Conservation (phyloP, 768 basidiomycete genomes). For the Cystobasidium tubakii region DNA sequence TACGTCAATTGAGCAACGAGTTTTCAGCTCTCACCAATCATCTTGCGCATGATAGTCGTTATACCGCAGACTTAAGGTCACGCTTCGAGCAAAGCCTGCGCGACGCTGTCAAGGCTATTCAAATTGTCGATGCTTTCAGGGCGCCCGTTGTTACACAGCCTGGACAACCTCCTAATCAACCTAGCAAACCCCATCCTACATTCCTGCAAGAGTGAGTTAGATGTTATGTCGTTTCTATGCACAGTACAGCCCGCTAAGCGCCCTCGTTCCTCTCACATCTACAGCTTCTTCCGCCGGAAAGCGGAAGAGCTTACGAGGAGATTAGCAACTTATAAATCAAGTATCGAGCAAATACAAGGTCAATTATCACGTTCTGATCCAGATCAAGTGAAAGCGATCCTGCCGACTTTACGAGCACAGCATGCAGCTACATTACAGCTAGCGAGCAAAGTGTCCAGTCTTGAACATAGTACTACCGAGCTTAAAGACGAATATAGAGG, state of each 20-base stretch:
- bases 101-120: constrained; percentile 34
- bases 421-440: constrained; percentile 42
- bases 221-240: too few relatives aligned
- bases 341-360: constrained; percentile 36
- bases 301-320: constrained; percentile 40
- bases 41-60: constrained; percentile 19
- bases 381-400: constrained; percentile 39
- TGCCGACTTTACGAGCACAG: constrained; percentile 43
- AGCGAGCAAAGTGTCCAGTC: constrained; percentile 36
- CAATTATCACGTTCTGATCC: constrained; percentile 28
- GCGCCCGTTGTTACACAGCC: constrained; percentile 2
- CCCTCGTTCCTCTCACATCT: constrained; percentile 13
- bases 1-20: constrained; percentile 32
- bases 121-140: constrained; percentile 36
- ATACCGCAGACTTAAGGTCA: constrained; percentile 10
- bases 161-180: neutral
- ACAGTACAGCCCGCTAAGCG: too few relatives aligned
- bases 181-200: constrained; percentile 5
- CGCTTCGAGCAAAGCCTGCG: constrained; percentile 29
- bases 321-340: constrained; percentile 36
- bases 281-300: constrained; percentile 43
- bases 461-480: constrained; percentile 38
- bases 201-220: constrained; percentile 17
- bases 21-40: constrained; percentile 26
- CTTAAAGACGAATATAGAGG: constrained; percentile 42